These are phyloP conservation scores for Nicotiana undulata DNA, from an alignment of 257 asterid genomes.

Conservation along the genomic window DNA sequence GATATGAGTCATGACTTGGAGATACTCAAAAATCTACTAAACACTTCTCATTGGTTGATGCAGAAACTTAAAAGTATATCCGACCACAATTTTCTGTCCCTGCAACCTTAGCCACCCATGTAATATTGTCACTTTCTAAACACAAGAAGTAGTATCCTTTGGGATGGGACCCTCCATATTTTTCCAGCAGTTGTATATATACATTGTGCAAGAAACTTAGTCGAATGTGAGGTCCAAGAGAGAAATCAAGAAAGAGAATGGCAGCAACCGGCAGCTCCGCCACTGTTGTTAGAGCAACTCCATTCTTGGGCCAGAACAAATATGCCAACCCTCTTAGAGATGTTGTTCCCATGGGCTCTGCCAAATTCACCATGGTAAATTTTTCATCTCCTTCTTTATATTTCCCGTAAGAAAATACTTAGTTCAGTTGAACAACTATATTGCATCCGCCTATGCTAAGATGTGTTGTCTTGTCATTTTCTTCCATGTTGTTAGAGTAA, in stretches of 20 bases:
- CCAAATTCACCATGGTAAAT: conserved; percentile 53
- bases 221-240: neutral
- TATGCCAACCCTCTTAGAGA: conserved; percentile 51
- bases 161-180: neutral
- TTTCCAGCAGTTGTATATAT: neutral
- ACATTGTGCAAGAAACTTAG: neutral
- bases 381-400: too few species aligned
- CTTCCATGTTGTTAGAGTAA: conserved; percentile 29
- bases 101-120: conserved; percentile 33
- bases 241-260: conserved; percentile 22
- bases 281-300: conserved; percentile 52
- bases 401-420: neutral
- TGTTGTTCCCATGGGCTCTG: conserved; percentile 51
- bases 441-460: neutral
- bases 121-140: conserved; percentile 10
- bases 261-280: conserved; percentile 55
- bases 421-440: neutral
- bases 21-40: conserved; percentile 36
- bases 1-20: conserved; percentile 47
- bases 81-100: conserved; percentile 40
- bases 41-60: conserved; percentile 42
- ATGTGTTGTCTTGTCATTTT: neutral
- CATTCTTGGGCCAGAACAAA: conserved; percentile 71
- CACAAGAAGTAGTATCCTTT: conserved; percentile 12
- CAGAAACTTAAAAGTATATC: conserved; percentile 3